Evolutionary conservation across 495 filamentous ascomycete genomes (phyloP), one percentile per base, ranked within the genome.

Genomic region (Alectoria sarmentosa): DNA sequence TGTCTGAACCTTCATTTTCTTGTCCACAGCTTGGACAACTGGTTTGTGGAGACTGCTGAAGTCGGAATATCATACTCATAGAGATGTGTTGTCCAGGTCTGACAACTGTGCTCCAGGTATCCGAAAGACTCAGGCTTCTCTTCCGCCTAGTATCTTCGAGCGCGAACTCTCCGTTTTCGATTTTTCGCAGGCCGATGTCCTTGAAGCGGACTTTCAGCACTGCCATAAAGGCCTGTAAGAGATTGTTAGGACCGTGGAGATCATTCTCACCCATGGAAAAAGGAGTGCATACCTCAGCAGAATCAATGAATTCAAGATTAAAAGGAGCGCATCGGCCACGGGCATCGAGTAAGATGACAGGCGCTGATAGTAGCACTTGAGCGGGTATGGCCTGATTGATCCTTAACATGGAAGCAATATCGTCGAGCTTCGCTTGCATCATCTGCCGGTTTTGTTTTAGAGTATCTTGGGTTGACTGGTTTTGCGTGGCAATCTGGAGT

Each of bases 31-130:
- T 28, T 14, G 57, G 57, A 28, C 57, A 59, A 1, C 5, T 23
- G 1, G 21, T 3, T 2, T 4, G 28, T 26, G 37, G n/a, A 6
- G 32, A 13, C 19, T 59, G n/a, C 7, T 26, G 19, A 11, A 59
- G 5, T 59, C 57, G 32, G 7, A 59, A 59, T 8, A 59, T 28
- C 57, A 41, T 59, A 26, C 57, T 59, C 57, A 42, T 59, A 6
- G 5, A 10, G 1, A 59, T 59, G 37, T 59, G 37, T 7, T 59
- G 57, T 23, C 57, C 37, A 41, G 57, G 57, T 8, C 13, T 59
- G 36, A 59, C 17, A 28, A 42, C 28, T 14, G 4, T 41, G 6
- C 19, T 37, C 55, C 55, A 58, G 5, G 55, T 1, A 13, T 36
- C 23, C 13, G 55, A n/a, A 36, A 58, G 55, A 19, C 5, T 10